These are phyloP conservation scores for Podila epigama DNA, from an alignment of 192 early-diverging fungal species.

Conservation along the genomic window DNA sequence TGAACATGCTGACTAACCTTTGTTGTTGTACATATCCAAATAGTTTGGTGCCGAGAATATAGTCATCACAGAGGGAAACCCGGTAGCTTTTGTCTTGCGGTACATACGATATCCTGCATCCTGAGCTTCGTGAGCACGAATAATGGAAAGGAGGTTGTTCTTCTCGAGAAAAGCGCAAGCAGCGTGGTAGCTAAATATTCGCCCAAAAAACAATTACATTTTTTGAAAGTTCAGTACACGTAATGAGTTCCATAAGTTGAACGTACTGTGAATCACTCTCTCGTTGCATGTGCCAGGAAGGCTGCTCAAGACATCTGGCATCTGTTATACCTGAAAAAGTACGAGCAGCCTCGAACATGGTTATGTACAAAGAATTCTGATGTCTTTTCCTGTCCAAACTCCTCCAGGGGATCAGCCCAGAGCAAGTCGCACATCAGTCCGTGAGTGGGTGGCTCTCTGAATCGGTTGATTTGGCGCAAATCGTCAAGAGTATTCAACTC, in stretches of 20 bases:
- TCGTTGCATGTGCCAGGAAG: no score
- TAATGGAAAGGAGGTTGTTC: conserved; percentile 93
- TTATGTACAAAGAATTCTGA: conserved; percentile 93
- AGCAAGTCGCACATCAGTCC: conserved; percentile 96
- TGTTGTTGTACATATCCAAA: conserved; percentile 98
- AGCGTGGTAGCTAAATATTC: conserved; percentile 75
- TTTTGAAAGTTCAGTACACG: not conserved
- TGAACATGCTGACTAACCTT: conserved; percentile 57
- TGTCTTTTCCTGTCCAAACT: conserved; percentile 94
- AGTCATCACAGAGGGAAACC: conserved; percentile 96
- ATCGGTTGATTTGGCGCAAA: conserved; percentile 88
- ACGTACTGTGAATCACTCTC: no score
- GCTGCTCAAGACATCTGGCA: no score
- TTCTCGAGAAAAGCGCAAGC: conserved; percentile 93
- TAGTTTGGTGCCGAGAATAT: conserved; percentile 99
- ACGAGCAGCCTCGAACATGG: conserved; percentile 93
- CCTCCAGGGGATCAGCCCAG: conserved; percentile 96
- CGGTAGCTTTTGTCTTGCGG: conserved; percentile 89
- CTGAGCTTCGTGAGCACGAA: conserved; percentile 98
- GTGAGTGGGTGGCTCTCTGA: conserved; percentile 92
- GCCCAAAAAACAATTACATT: not conserved
- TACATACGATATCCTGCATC: conserved; percentile 98
- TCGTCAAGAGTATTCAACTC: conserved; percentile 94
- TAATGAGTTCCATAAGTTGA: no score
- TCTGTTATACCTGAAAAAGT: conserved; percentile 95